phyloP scores from a whole-genome alignment of 306 rosid genomes.

The Dryas octopetala region DNA sequence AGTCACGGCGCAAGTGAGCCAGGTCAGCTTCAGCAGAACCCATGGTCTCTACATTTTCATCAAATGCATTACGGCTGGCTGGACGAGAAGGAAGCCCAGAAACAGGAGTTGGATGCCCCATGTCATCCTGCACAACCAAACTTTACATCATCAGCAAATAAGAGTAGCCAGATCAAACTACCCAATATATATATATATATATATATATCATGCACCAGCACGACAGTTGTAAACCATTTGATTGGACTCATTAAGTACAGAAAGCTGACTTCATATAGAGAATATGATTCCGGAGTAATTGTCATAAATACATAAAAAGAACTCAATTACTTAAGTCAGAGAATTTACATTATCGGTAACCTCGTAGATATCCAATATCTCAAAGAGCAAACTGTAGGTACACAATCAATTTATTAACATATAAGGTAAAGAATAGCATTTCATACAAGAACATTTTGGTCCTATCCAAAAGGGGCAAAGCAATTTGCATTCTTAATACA shows the following conservation, averaged over 20 bases:
- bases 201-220: background rate
- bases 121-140: slow-evolving; percentile 68
- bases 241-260: background rate
- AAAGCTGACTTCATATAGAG: background rate
- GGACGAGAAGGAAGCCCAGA: slow-evolving; percentile 80
- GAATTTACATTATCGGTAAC: background rate
- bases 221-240: background rate
- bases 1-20: slow-evolving; percentile 46
- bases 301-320: background rate
- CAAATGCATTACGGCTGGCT: slow-evolving; percentile 81
- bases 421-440: background rate
- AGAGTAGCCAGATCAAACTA: background rate
- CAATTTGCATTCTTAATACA: slow-evolving; percentile 2
- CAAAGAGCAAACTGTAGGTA: background rate
- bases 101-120: slow-evolving; percentile 58
- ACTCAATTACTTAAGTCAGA: background rate
- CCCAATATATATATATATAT: background rate
- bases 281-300: background rate
- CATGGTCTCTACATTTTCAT: slow-evolving; percentile 63
- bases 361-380: background rate
- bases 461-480: slow-evolving; percentile 4
- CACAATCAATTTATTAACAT: background rate
- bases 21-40: slow-evolving; percentile 64
- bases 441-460: background rate
- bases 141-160: slow-evolving; percentile 11